These are phyloP conservation scores for Tetradesmus lagerheimii DNA, from an alignment of 139 green algal genomes.

Conservation along the genomic window DNA sequence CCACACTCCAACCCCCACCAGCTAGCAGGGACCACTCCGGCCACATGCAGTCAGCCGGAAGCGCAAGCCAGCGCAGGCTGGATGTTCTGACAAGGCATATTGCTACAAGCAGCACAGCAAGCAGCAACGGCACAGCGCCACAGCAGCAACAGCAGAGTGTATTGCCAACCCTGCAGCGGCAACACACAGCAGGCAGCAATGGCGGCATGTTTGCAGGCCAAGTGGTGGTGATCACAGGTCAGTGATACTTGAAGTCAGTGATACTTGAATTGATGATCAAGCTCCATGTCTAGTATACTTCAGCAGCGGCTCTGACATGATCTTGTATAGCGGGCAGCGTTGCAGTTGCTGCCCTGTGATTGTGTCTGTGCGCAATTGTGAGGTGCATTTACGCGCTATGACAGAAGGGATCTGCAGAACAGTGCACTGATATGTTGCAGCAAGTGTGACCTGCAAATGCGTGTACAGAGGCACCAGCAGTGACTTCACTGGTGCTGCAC, in stretches of 20 bases:
- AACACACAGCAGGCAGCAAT: background rate
- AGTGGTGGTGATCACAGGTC: slow-evolving; percentile 86
- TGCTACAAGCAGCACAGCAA: background rate
- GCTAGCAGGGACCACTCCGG: background rate
- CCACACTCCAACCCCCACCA: background rate
- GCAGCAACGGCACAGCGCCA: background rate
- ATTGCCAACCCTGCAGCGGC: background rate
- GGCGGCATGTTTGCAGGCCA: slow-evolving; percentile 55
- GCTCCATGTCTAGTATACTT: too few species aligned
- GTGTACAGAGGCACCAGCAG: too few species aligned
- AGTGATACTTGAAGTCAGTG: background rate
- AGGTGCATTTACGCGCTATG: too few species aligned
- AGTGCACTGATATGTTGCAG: too few species aligned
- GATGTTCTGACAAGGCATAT: slow-evolving; percentile 12
- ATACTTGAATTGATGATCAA: too few species aligned
- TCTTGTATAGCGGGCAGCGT: too few species aligned
- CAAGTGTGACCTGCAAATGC: too few species aligned
- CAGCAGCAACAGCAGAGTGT: background rate
- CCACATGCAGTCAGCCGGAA: background rate
- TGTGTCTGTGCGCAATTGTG: too few species aligned
- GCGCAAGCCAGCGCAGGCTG: slow-evolving; percentile 15
- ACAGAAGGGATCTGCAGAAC: too few species aligned
- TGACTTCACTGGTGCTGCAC: too few species aligned
- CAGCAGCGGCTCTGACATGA: too few species aligned
- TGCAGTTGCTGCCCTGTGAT: too few species aligned